Conservation (phyloP, 352 stramenopile species). For the Globisporangium carolinianum region DNA sequence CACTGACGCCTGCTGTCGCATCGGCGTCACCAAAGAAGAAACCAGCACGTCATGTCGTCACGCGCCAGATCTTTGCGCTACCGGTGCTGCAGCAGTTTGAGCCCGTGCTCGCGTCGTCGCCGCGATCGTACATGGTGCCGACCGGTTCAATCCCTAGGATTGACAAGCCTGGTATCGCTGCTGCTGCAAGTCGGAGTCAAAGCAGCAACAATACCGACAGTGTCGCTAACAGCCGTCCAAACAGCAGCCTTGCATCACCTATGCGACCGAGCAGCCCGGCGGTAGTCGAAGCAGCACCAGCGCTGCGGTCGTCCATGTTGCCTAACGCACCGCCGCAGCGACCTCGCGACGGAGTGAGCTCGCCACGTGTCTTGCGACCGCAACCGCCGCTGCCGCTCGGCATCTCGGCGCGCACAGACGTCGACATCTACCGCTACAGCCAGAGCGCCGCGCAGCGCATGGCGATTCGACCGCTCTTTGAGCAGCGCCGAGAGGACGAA, state of each 20-base stretch:
- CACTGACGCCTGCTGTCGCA: background rate
- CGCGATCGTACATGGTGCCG: slow-evolving; percentile 23
- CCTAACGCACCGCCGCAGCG: background rate
- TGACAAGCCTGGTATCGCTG: background rate
- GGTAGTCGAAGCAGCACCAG: background rate
- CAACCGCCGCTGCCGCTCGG: slow-evolving; percentile 28
- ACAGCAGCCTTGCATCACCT: background rate
- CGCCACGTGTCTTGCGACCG: slow-evolving; percentile 21
- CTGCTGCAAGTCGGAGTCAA: background rate
- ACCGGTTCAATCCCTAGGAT: slow-evolving; percentile 11
- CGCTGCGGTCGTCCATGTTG: background rate
- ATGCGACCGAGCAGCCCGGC: background rate
- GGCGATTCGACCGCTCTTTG: slow-evolving; percentile 64
- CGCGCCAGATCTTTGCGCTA: slow-evolving; percentile 40
- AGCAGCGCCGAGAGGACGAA: slow-evolving; percentile 43
- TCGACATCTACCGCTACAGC: slow-evolving; percentile 59
- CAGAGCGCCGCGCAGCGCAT: slow-evolving; percentile 48
- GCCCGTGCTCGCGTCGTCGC: slow-evolving; percentile 37
- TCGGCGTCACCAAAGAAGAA: slow-evolving; percentile 35
- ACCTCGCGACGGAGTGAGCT: slow-evolving; percentile 18
- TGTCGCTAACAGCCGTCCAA: background rate
- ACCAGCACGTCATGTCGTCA: slow-evolving; percentile 17
- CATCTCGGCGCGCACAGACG: slow-evolving; percentile 36
- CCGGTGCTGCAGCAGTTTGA: slow-evolving; percentile 60
- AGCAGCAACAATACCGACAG: background rate